These are phyloP conservation scores for Wickerhamomyces xylosicus DNA, from an alignment of 805 yeast species.

Conservation along the genomic window DNA sequence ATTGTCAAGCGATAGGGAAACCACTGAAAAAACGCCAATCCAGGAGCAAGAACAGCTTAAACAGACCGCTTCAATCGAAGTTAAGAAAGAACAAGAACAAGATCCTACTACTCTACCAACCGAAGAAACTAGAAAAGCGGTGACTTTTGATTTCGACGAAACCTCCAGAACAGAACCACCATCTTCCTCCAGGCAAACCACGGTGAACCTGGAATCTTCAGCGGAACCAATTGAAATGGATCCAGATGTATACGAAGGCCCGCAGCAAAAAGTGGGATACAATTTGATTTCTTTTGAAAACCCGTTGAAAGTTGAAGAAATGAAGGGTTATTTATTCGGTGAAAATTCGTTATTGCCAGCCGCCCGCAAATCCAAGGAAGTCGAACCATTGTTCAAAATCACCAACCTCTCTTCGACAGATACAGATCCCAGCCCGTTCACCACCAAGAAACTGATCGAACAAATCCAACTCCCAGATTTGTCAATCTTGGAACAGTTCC, in stretches of 20 bases:
- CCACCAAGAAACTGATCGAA: conserved; percentile 12
- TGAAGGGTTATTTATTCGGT: conserved; percentile 47
- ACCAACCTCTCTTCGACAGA: conserved; percentile 1
- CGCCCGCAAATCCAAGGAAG: conserved; percentile 41
- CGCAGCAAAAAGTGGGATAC: conserved; percentile 48
- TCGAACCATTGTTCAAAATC: conserved; percentile 39
- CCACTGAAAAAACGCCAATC: no score
- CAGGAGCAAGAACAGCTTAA: no score
- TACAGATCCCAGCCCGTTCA: conserved; percentile 4
- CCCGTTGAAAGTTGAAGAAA: conserved; percentile 15
- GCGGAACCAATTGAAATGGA: conserved; percentile 5
- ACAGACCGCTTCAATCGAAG: no score
- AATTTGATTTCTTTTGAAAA: conserved; percentile 42
- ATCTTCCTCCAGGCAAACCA: no score
- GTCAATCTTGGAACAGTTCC: conserved; percentile 23
- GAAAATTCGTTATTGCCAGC: conserved; percentile 42
- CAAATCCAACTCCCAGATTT: conserved; percentile 34
- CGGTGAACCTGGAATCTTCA: background rate
- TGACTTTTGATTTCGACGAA: background rate
- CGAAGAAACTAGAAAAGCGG: no score
- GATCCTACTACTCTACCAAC: no score
- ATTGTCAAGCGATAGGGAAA: no score
- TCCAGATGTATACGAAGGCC: conserved; percentile 45
- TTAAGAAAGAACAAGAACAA: no score
- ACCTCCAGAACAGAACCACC: background rate